phyloP scores from a whole-genome alignment of 208 protist genomes.

The Vickermania spadyakhi region DNA sequence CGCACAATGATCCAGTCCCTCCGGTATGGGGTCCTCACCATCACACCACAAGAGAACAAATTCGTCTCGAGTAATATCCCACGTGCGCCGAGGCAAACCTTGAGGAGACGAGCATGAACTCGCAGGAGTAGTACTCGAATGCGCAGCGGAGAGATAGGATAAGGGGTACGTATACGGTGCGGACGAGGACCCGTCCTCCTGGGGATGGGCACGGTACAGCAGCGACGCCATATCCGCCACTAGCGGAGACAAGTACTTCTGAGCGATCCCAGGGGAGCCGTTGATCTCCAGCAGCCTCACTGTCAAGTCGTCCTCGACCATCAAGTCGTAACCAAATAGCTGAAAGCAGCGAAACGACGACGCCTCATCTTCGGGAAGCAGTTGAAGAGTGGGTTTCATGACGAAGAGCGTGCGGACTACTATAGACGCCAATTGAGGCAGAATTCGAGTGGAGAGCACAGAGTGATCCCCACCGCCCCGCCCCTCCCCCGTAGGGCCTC shows the following conservation, averaged over 20 bases:
- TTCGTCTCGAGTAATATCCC: conserved; percentile 37
- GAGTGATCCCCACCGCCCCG: conserved; percentile 8
- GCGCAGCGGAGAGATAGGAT: too few relatives aligned
- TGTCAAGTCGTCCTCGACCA: conserved; percentile 59
- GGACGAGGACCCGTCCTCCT: not conserved
- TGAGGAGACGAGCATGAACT: too few relatives aligned
- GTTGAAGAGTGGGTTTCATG: conserved; percentile 35
- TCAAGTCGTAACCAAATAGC: conserved; percentile 86
- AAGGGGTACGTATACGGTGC: too few relatives aligned
- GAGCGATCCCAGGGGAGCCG: conserved; percentile 74
- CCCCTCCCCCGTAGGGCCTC: not conserved
- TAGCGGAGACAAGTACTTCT: conserved; percentile 39
- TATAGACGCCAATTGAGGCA: conserved; percentile 60
- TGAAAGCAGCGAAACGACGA: conserved; percentile 71
- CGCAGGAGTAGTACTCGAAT: too few relatives aligned
- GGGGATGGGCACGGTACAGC: conserved; percentile 8
- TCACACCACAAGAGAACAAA: conserved; percentile 67
- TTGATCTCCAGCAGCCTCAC: conserved; percentile 87
- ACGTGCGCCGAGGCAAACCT: conserved; percentile 18
- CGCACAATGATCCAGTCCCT: conserved; percentile 11
- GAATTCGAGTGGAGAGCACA: conserved; percentile 29
- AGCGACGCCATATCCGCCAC: conserved; percentile 38
- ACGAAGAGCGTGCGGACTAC: conserved; percentile 62
- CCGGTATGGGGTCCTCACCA: conserved; percentile 36
- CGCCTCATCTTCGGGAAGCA: conserved; percentile 27